A percentile compares a stretch with the other conserved stretches of the same genome.
phyloP scores from a whole-genome alignment of 176 grass and related monocot genomes.

The Thalia dealbata region DNA sequence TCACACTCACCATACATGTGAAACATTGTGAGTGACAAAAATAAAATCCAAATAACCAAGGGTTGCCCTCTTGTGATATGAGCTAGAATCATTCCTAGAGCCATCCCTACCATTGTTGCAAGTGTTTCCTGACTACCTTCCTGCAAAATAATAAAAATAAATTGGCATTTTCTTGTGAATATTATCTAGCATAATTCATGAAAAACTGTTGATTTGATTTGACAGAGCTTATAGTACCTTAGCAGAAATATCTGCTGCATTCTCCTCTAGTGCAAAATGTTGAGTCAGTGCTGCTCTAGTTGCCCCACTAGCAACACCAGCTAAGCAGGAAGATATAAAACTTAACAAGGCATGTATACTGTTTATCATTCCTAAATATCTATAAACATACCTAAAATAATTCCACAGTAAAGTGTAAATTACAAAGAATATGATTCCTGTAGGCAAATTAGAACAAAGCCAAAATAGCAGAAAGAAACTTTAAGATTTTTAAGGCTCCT shows the following conservation, averaged over 20 bases:
- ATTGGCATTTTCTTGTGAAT: slow-evolving; percentile 18
- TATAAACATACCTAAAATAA: background rate
- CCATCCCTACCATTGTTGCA: slow-evolving; percentile 88
- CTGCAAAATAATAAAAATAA: slow-evolving; percentile 28
- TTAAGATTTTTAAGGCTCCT: background rate
- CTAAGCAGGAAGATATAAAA: slow-evolving; percentile 24
- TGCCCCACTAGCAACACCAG: slow-evolving; percentile 96
- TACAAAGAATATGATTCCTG: background rate
- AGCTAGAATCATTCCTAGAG: slow-evolving; percentile 76
- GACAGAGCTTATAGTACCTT: slow-evolving; percentile 37
- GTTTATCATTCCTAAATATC: background rate
- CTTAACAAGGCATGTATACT: background rate
- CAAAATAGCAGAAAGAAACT: background rate
- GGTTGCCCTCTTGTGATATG: slow-evolving; percentile 66
- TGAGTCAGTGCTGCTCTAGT: slow-evolving; percentile 89
- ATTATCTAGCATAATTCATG: slow-evolving; percentile 23
- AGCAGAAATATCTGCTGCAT: slow-evolving; percentile 89
- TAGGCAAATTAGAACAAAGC: background rate
- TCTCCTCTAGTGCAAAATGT: slow-evolving; percentile 88
- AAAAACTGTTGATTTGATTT: slow-evolving; percentile 9
- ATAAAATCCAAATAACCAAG: slow-evolving; percentile 66
- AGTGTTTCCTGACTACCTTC: slow-evolving; percentile 97
- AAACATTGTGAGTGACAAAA: slow-evolving; percentile 82
- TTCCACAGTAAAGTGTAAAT: background rate
- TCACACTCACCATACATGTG: slow-evolving; percentile 80